These are phyloP conservation scores for Pilasporangium apinafurcum DNA, from an alignment of 352 stramenopile genomes.

Conservation along the genomic window DNA sequence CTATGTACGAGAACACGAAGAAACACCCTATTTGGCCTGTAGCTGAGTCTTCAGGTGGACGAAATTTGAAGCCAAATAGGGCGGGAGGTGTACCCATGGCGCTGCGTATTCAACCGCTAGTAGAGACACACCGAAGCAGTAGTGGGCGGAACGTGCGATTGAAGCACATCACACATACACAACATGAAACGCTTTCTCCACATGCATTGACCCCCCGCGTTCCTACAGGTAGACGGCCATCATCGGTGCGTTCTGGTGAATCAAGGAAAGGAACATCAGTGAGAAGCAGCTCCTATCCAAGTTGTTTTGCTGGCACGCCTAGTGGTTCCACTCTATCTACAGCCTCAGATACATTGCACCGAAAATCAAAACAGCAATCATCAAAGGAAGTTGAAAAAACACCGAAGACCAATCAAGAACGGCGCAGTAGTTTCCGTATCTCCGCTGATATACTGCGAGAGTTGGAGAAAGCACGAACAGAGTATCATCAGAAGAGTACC, in stretches of 20 bases:
- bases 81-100: no score
- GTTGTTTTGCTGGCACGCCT: no score
- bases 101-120: constrained; percentile 6
- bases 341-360: background rate
- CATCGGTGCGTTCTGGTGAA: no score
- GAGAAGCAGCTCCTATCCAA: background rate
- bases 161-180: constrained; percentile 27
- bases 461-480: constrained; percentile 28
- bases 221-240: constrained; percentile 26
- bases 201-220: constrained; percentile 37
- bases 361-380: background rate
- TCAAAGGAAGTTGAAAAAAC: no score
- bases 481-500: constrained; percentile 16
- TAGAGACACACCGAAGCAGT: constrained; percentile 43
- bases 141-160: constrained; percentile 43
- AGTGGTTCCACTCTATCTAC: background rate
- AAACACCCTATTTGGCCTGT: no score
- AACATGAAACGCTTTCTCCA: constrained; percentile 22
- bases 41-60: no score
- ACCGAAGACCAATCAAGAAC: constrained; percentile 21
- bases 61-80: no score
- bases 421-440: constrained; percentile 63
- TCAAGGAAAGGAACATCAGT: constrained; percentile 1
- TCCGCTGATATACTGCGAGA: constrained; percentile 41
- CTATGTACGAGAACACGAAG: no score